These are phyloP conservation scores for Pugionium dolabratum DNA, from an alignment of 345 rosid genomes.

Conservation along the genomic window DNA sequence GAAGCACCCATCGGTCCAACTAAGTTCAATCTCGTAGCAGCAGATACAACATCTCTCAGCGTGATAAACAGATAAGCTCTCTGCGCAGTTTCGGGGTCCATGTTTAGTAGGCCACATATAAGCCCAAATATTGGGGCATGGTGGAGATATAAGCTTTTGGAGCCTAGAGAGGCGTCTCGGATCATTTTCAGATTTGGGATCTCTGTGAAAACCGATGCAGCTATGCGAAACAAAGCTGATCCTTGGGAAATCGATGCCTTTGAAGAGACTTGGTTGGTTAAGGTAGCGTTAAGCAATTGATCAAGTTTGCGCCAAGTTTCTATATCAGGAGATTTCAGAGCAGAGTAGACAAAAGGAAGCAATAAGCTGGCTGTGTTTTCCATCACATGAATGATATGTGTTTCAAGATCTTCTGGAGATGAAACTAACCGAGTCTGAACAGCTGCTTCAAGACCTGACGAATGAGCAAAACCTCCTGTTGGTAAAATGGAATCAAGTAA, in stretches of 20 bases:
- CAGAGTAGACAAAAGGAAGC: conserved; percentile 74
- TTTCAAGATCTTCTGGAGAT: conserved; percentile 51
- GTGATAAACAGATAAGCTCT: conserved; percentile 80
- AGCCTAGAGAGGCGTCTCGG: conserved; percentile 49
- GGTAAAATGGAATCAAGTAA: conserved; percentile 87
- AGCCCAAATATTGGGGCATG: conserved; percentile 87
- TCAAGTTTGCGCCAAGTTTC: conserved; percentile 58
- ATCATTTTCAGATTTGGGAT: conserved; percentile 54
- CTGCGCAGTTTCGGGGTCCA: conserved; percentile 62
- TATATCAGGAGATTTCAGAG: conserved; percentile 48
- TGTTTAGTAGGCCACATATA: conserved; percentile 70
- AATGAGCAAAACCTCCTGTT: conserved; percentile 91
- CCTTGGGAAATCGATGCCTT: conserved; percentile 82
- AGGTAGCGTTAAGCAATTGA: conserved; percentile 57
- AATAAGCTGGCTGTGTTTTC: conserved; percentile 75
- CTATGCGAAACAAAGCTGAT: conserved; percentile 73
- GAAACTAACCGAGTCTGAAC: conserved; percentile 61
- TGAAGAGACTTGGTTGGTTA: conserved; percentile 70
- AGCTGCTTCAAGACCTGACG: conserved; percentile 84
- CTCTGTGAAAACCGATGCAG: conserved; percentile 67
- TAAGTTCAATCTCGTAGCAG: conserved; percentile 84
- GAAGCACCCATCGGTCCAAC: conserved; percentile 82
- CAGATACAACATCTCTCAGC: conserved; percentile 72
- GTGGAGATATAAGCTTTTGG: conserved; percentile 52
- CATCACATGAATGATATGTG: conserved; percentile 50